Base-by-base conservation (phyloP, 805 yeast genomes). In the Metschnikowia cerradonensis region DNA sequence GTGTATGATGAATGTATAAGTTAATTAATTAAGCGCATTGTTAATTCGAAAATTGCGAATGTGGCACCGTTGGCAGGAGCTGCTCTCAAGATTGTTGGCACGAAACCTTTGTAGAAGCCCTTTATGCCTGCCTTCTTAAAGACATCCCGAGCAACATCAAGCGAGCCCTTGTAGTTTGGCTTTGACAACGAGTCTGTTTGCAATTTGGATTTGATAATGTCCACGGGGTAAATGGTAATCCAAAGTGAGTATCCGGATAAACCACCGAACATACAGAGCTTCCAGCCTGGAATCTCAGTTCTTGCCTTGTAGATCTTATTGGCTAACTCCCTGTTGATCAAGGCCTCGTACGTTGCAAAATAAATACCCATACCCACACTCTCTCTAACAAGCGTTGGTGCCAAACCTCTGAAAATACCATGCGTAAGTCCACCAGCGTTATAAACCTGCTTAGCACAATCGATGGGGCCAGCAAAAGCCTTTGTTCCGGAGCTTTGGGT, bases 11-110 rank as follows among this genome's bases (percentile, higher is more conserved):
- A 20, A 17, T 14, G 2, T 22, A 20, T 26, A 26, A 26, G 30
- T 55, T 56, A 77, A 51, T 66, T 73, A 41, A 81, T 63, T 26
- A 75, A 59, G 70, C 96, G 82, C 87, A 91, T 86, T 4, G 96
- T 88, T 46, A 86, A 70, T 68, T 94, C 99, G 66, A 94, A 94
- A 2, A 95, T 90, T 41, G 90, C 86, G 71, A 94, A 94, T 0
- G 99, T 95, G 31, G 95, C 96, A 39, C 96, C 99, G 66, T 94
- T 95, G 3, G 95, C 99, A 0, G 99, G 99, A 3, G 96, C 96
- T 45, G 99, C 98, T 71, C 99, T 86, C 56, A 94, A 73, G 56
- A 94, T 81, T 0, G 98, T 91, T 36, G 99, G 97, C 17, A 82
- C 69, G 65, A 95, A 91, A 1, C 99, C 99, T 70, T 85, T 85